Base-by-base conservation (phyloP, 306 rosid species). In the Medicago truncatula region DNA sequence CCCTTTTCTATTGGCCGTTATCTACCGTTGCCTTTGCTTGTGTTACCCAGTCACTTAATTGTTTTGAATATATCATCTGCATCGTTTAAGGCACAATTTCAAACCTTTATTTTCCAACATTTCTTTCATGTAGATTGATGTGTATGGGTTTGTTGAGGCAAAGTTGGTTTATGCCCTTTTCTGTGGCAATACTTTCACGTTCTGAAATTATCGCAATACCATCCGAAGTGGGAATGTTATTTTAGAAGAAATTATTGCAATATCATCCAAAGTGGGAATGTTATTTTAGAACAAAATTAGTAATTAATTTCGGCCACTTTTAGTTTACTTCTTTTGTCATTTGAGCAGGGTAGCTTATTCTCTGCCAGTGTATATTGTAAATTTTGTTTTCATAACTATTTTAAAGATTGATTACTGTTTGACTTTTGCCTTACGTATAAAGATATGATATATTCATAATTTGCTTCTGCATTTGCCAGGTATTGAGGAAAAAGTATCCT, bases 401-500 rank as follows among this genome's bases (percentile, higher is more conserved):
- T 15, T 34, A 65, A 66, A 66, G 28, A 46, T 61, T 40, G 46
- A 10, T 65, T 70, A 53, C 44, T 16, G 54, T 60, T 47, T 25
- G 67, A 52, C 61, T 39, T 54, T 74, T 60, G 72, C 43, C 68
- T 11, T 16, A 8, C 63, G 47, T 71, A 10, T 47, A 34, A 58
- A 23, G 76, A 77, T 40, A 62, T 14, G 61, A 49, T 62, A 36
- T 15, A 16, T 40, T 71, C 63, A 65, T 83, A 71, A 71, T 73
- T 77, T 78, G 49, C 67, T 72, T 18, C 20, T 78, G 53, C 80
- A 56, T 69, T 82, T 72, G 9, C 73, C 91, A 96, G 99, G 92
- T 96, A 11, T 82, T 96, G 72, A 89, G 96, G 57, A 96, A 96
- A 80, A 96, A 92, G 78, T 92, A 89, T 83, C 99, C 99, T 79